Evolutionary conservation across 1,284 basidiomycete genomes (phyloP).

Genomic region (Phlebopus sp.): DNA sequence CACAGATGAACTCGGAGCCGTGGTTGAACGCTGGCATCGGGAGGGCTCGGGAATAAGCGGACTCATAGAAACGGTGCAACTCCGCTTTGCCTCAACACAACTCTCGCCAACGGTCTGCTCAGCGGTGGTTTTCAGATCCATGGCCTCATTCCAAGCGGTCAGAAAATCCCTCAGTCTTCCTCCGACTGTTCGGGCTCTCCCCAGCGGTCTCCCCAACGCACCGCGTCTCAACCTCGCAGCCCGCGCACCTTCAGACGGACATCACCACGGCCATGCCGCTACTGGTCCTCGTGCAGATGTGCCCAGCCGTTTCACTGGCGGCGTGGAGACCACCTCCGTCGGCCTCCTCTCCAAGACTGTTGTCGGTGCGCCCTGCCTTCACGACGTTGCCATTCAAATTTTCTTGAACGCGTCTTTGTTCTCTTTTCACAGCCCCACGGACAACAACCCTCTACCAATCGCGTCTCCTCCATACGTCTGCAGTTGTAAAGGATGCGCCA

Average conservation of each 20-base stretch:
- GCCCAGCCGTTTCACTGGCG: constrained; percentile 61
- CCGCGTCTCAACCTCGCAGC: constrained; percentile 69
- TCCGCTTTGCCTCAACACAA: constrained; percentile 1
- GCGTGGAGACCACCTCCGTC: constrained; percentile 44
- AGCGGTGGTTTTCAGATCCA: constrained; percentile 32
- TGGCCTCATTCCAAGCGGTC: constrained; percentile 67
- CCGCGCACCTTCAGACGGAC: constrained; percentile 58
- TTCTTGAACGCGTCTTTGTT: constrained; percentile 10
- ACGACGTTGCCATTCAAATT: constrained; percentile 3
- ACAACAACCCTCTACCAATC: constrained; percentile 58
- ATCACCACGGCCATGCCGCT: constrained; percentile 54
- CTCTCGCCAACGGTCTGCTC: neutral
- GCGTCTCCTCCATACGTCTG: constrained; percentile 74
- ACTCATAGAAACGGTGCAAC: constrained; percentile 7
- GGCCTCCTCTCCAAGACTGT: constrained; percentile 68
- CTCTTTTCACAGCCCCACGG: constrained; percentile 36
- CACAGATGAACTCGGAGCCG: too few species aligned
- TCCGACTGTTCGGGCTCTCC: constrained; percentile 75
- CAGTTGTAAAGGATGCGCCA: constrained; percentile 58
- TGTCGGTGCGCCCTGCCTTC: constrained; percentile 52
- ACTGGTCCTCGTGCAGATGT: constrained; percentile 59
- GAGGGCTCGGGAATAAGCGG: constrained; percentile 26
- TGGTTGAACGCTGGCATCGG: constrained; percentile 20
- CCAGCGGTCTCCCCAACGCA: constrained; percentile 70
- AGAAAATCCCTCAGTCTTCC: constrained; percentile 83